Conservation (phyloP, 495 filamentous ascomycete species). For the Haplographium delicatum region DNA sequence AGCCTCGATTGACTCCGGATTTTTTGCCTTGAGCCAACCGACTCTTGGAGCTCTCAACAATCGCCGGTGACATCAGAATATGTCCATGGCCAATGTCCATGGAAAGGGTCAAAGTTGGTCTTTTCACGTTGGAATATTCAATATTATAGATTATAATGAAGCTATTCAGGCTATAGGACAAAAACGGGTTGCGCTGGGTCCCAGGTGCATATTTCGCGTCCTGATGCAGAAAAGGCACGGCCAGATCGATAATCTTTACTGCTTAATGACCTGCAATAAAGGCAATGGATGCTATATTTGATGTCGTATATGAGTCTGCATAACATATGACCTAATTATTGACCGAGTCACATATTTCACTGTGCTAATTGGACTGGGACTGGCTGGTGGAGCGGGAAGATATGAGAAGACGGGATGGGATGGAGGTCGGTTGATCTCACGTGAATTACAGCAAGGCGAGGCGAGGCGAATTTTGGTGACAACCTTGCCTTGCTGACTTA, state of each 20-base stretch:
- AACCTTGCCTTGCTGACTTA: too few species aligned
- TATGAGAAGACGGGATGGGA: too few species aligned
- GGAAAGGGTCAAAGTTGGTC: neutral
- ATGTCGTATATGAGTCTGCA: conserved; percentile 5
- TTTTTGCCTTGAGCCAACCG: neutral
- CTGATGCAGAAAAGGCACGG: conserved; percentile 5
- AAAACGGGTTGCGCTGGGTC: neutral
- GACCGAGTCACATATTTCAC: neutral
- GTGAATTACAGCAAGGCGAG: too few species aligned
- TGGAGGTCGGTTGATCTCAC: too few species aligned
- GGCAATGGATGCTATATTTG: neutral
- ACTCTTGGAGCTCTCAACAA: neutral
- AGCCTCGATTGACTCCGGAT: neutral
- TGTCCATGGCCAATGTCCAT: neutral
- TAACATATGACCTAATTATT: neutral
- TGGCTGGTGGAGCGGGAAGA: too few species aligned
- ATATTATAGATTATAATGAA: conserved; percentile 6
- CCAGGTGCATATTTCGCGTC: conserved; percentile 2
- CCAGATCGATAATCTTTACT: conserved; percentile 1
- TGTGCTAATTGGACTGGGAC: too few species aligned
- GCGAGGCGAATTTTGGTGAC: too few species aligned
- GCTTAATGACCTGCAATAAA: conserved; percentile 11
- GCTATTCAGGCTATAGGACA: neutral
- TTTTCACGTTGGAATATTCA: neutral
- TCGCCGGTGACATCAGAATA: neutral